Percentiles rank a stretch among this genome's conserved stretches.
Conservation (phyloP, 169 alveolate genomes). For the Cryptosporidium sp. region DNA sequence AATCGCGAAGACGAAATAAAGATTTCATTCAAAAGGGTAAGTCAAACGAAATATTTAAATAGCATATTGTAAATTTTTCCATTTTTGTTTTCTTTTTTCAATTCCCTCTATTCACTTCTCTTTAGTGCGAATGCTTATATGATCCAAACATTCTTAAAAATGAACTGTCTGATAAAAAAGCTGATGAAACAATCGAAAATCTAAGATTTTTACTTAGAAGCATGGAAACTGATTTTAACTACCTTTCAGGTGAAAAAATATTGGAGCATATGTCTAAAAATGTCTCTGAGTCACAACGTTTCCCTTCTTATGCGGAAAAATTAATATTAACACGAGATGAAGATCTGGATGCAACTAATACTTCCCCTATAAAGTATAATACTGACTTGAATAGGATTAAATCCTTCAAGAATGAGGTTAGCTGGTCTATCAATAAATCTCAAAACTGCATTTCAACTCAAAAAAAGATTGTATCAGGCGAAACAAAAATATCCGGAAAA, state of each 20-base stretch:
- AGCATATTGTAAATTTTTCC: neutral
- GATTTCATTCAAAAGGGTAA: conserved; percentile 54
- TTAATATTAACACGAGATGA: neutral
- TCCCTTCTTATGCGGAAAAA: conserved; percentile 4
- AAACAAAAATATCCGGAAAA: neutral
- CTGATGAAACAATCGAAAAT: conserved; percentile 16
- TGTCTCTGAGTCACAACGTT: conserved; percentile 4
- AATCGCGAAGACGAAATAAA: conserved; percentile 21
- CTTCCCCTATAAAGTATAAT: neutral
- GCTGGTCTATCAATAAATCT: neutral
- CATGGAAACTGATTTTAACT: conserved; percentile 70
- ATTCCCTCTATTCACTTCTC: neutral
- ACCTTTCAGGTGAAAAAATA: conserved; percentile 50
- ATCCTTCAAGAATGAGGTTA: neutral
- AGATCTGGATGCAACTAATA: neutral
- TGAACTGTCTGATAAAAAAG: neutral
- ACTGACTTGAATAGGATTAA: neutral
- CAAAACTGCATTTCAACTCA: neutral
- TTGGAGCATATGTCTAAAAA: conserved; percentile 52
- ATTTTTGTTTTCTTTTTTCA: neutral
- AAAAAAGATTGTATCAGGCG: neutral
- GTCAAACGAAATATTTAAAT: neutral
- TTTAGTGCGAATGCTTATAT: conserved; percentile 54
- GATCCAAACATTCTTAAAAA: conserved; percentile 21
- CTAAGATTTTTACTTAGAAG: conserved; percentile 39